phyloP scores from a whole-genome alignment of 2,329 filamentous ascomycete species.

The Xylaria sp. region DNA sequence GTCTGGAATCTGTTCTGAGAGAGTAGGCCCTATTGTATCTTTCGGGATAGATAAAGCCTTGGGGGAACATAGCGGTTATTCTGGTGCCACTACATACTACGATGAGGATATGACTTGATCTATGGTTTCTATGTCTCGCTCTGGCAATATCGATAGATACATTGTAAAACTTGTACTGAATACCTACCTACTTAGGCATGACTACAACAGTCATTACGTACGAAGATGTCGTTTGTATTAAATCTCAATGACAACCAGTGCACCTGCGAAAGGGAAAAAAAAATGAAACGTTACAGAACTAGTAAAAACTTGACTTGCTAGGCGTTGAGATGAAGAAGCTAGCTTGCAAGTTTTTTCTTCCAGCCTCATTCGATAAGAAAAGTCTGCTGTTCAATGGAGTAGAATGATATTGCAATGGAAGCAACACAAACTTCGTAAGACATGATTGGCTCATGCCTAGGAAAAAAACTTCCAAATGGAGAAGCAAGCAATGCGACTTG shows the following conservation, averaged over 20 bases:
- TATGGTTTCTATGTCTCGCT: too few species aligned
- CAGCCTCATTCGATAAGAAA: slow-evolving; percentile 21
- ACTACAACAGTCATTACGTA: too few species aligned
- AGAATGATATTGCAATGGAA: slow-evolving; percentile 15
- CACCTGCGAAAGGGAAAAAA: not conserved
- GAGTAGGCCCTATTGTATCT: not conserved
- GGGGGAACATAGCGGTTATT: not conserved
- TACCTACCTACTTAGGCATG: too few species aligned
- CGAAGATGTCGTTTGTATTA: not conserved
- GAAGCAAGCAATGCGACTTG: not conserved
- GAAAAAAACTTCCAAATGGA: slow-evolving; percentile 6
- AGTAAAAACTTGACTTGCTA: not conserved
- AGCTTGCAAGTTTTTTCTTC: slow-evolving; percentile 21
- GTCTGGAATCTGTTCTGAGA: not conserved
- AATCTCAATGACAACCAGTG: not conserved
- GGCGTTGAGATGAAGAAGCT: not conserved
- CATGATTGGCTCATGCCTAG: slow-evolving; percentile 21
- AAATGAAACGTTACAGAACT: not conserved
- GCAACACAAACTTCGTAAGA: not conserved
- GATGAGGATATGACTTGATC: too few species aligned
- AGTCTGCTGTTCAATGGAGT: slow-evolving; percentile 15
- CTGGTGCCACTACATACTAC: not conserved
- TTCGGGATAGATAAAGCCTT: too few species aligned
- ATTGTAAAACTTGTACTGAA: too few species aligned
- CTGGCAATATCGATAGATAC: too few species aligned